Conservation (phyloP, 345 rosid genomes). For the Viola odorata region DNA sequence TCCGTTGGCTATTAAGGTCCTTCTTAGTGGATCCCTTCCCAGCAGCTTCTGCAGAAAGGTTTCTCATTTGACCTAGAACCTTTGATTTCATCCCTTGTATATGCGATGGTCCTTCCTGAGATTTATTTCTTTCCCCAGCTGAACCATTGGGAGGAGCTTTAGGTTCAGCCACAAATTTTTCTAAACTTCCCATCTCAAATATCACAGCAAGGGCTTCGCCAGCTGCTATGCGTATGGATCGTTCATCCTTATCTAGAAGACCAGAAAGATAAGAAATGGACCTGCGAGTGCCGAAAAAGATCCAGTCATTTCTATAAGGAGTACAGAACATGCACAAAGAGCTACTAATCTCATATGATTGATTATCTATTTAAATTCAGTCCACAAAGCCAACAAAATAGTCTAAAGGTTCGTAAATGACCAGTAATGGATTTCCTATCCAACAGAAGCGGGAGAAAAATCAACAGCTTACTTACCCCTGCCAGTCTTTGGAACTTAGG, state of each 20-base stretch:
- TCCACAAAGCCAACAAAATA: no score
- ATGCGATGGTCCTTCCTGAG: constrained; percentile 40
- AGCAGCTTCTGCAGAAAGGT: constrained; percentile 80
- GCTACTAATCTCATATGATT: no score
- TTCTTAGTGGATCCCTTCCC: constrained; percentile 94
- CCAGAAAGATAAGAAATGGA: constrained; percentile 61
- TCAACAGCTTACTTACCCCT: constrained; percentile 45
- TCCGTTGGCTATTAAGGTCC: constrained; percentile 80
- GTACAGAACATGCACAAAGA: no score
- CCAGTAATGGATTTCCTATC: no score
- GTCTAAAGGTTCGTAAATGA: no score
- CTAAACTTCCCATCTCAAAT: constrained; percentile 65
- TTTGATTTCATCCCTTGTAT: constrained; percentile 65
- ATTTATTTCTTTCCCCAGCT: constrained; percentile 41
- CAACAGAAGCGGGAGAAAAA: no score
- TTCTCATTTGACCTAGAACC: constrained; percentile 60
- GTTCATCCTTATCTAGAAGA: constrained; percentile 79
- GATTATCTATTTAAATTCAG: no score
- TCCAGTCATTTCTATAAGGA: neutral
- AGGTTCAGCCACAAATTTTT: constrained; percentile 50
- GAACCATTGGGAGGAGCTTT: constrained; percentile 37
- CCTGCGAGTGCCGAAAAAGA: constrained; percentile 35
- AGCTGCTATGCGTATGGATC: constrained; percentile 84
- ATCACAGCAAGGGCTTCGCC: constrained; percentile 87
- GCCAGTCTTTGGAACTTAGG: constrained; percentile 67